A percentile compares a stretch with the other conserved stretches of the same genome.
Conservation (phyloP, 1,139 yeast species). For the Kodamaea suecica region DNA sequence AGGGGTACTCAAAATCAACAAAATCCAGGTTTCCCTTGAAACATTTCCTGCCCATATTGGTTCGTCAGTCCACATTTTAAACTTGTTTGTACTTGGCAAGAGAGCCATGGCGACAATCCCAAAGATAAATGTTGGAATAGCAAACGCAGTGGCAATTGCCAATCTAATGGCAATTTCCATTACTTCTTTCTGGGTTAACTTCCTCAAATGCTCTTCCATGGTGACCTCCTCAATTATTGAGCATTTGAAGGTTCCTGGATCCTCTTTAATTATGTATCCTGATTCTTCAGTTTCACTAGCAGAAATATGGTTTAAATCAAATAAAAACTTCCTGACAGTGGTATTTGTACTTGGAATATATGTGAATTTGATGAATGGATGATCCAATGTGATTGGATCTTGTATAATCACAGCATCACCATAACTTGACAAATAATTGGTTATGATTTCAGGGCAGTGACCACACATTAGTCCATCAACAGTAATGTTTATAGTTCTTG, state of each 20-base stretch:
- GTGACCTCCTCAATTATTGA: constrained; percentile 56
- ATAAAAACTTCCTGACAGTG: constrained; percentile 52
- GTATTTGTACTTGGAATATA: constrained; percentile 57
- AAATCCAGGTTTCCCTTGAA: constrained; percentile 61
- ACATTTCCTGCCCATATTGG: constrained; percentile 67
- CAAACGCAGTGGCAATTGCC: constrained; percentile 46
- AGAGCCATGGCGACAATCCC: constrained; percentile 73
- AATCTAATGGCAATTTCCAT: constrained; percentile 46
- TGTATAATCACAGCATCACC: constrained; percentile 61
- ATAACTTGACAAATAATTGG: constrained; percentile 45
- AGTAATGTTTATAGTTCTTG: constrained; percentile 55
- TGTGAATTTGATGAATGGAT: constrained; percentile 60
- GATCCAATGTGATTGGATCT: constrained; percentile 51
- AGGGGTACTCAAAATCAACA: constrained; percentile 65
- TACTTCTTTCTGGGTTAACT: constrained; percentile 50
- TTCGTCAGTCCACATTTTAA: constrained; percentile 54
- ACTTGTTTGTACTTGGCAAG: constrained; percentile 39
- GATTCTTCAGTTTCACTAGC: constrained; percentile 15
- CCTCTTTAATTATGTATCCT: constrained; percentile 24
- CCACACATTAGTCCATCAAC: constrained; percentile 72
- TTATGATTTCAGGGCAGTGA: constrained; percentile 62
- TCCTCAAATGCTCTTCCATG: constrained; percentile 61
- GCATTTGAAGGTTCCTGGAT: constrained; percentile 42
- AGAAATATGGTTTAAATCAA: constrained; percentile 45
- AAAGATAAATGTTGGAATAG: constrained; percentile 67